Conservation (phyloP, 1,139 yeast genomes). For the Suhomyces anneliseae region DNA sequence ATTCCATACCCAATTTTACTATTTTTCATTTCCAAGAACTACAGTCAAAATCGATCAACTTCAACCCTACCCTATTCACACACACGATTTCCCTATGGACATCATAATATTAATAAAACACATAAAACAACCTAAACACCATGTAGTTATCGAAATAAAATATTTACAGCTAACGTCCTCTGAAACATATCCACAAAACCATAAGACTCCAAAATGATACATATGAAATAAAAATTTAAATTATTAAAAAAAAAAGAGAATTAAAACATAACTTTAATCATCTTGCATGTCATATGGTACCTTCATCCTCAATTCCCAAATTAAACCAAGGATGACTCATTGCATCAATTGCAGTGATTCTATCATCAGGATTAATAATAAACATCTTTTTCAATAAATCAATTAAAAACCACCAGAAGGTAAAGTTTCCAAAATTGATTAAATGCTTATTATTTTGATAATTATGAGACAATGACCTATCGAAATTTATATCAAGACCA, state of each 20-base stretch:
- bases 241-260: too few species aligned
- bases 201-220: too few species aligned
- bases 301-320: constrained; percentile 75
- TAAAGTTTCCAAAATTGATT: constrained; percentile 53
- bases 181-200: background rate
- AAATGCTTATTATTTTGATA: constrained; percentile 42
- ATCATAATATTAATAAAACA: constrained; percentile 3
- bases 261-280: background rate
- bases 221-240: background rate
- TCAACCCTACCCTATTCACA: background rate
- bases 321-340: constrained; percentile 77
- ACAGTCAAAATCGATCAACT: background rate
- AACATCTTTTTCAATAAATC: constrained; percentile 64
- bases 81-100: background rate
- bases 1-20: too few species aligned
- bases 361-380: constrained; percentile 59
- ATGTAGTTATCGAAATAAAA: constrained; percentile 4
- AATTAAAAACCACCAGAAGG: constrained; percentile 75
- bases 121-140: constrained; percentile 1
- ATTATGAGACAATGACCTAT: constrained; percentile 40
- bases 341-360: constrained; percentile 70
- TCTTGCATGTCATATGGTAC: constrained; percentile 33
- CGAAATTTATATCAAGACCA: constrained; percentile 44
- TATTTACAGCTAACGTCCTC: constrained; percentile 2
- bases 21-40: too few species aligned